phyloP scores from a whole-genome alignment of 768 basidiomycete species.

The Collybiopsis confluens region DNA sequence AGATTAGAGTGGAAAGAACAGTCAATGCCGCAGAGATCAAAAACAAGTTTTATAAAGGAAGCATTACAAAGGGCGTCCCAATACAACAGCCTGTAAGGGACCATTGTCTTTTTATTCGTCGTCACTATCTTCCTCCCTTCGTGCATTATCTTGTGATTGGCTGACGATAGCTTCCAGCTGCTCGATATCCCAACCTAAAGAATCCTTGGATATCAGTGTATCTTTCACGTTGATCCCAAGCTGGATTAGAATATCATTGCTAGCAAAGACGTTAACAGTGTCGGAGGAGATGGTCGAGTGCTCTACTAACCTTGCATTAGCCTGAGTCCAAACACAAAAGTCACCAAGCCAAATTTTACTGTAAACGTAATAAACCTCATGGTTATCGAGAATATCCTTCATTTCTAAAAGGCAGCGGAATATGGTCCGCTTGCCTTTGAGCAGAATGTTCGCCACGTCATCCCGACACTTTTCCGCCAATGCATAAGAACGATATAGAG shows the following conservation, averaged over 20 bases:
- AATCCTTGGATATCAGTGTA: slow-evolving; percentile 44
- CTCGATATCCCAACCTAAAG: slow-evolving; percentile 70
- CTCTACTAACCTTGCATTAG: slow-evolving; percentile 55
- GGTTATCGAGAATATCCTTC: slow-evolving; percentile 72
- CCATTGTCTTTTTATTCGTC: slow-evolving; percentile 56
- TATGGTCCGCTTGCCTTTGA: slow-evolving; percentile 57
- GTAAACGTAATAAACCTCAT: slow-evolving; percentile 87
- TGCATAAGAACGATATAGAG: slow-evolving; percentile 74
- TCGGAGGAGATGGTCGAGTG: slow-evolving; percentile 1
- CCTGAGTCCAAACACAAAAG: slow-evolving; percentile 77
- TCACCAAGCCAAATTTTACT: slow-evolving; percentile 85
- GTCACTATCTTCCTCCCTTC: slow-evolving; percentile 61
- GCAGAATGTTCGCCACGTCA: slow-evolving; percentile 59
- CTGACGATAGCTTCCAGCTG: slow-evolving; percentile 56
- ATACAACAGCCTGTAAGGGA: not conserved
- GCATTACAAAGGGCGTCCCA: not conserved
- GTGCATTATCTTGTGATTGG: slow-evolving; percentile 22
- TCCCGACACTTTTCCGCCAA: slow-evolving; percentile 64
- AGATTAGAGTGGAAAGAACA: too few relatives aligned
- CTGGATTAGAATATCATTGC: slow-evolving; percentile 50
- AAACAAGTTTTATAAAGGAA: not conserved
- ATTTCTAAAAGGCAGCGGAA: slow-evolving; percentile 66
- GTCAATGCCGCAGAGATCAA: too few relatives aligned
- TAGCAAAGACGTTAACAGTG: slow-evolving; percentile 20
- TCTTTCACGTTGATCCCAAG: slow-evolving; percentile 41